Evolutionary conservation across 208 protist genomes (phyloP).

Genomic region (Willaertia magna): DNA sequence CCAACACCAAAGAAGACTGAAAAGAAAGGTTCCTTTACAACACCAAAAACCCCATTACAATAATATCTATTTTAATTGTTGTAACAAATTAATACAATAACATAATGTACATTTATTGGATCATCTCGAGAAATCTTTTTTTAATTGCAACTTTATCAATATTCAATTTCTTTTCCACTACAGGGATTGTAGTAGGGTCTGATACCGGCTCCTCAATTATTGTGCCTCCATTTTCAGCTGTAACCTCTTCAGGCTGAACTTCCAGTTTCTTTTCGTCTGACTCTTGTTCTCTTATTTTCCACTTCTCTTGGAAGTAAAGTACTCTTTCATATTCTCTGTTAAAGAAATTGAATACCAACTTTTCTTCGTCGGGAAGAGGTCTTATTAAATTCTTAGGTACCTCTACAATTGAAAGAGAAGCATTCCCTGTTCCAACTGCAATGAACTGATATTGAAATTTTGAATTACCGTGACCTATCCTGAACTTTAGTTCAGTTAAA

Average conservation of each 20-base stretch:
- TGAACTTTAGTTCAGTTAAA: conserved; percentile 56
- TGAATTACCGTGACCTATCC: conserved; percentile 34
- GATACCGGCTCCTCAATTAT: neutral
- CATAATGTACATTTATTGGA: too few relatives aligned
- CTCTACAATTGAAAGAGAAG: conserved; percentile 66
- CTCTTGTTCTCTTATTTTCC: neutral
- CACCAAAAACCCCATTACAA: too few relatives aligned
- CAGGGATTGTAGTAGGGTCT: neutral
- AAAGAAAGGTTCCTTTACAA: too few relatives aligned
- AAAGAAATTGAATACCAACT: neutral
- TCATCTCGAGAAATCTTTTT: neutral
- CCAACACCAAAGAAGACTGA: too few relatives aligned
- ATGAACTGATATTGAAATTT: conserved; percentile 42
- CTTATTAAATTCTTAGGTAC: conserved; percentile 57
- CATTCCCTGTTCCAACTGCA: conserved; percentile 59
- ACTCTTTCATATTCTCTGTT: neutral
- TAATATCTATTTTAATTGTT: too few relatives aligned
- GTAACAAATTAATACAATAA: too few relatives aligned
- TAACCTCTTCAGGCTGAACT: neutral
- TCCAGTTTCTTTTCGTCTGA: neutral
- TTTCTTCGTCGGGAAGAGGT: neutral
- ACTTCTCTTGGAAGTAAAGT: neutral
- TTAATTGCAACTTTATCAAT: neutral
- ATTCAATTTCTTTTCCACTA: neutral
- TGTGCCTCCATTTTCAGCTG: neutral